Base-by-base conservation (phyloP, 345 rosid species). In the Durio zibethinus region DNA sequence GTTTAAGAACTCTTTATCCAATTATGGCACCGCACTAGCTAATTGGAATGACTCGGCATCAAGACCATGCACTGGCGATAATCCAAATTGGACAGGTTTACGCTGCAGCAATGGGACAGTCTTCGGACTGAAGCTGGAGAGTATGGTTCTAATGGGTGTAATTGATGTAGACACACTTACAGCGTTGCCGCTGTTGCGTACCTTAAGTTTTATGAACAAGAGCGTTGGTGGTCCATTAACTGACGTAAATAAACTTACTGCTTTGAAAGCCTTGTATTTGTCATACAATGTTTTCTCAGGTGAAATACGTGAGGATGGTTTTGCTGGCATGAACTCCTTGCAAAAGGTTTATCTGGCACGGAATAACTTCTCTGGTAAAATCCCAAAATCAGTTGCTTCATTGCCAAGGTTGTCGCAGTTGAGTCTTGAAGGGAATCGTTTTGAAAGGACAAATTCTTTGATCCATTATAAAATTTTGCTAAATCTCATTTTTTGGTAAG, bases 181-280 rank as follows among this genome's bases (percentile, higher is more conserved):
- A 7, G 29, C 52, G 2, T 14, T 94, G 67, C 53, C 80, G 0
- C 54, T 73, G 27, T 71, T 94, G 64, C 88, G 85, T 43, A 81
- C 91, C 4, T 54, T 93, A 2, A 91, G 98, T 80, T 85, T 93
- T 21, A 84, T 76, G 86, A 82, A 85, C 77, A 94, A 93, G 74
- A 76, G 77, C 79, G 89, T 94, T 5, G 85, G 84, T 0, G 97
- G 99, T 12, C 50, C 82, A 0, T 31, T 94, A 40, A 96, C 98
- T 1, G 83, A 75, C 2, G 60, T 94, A 14, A 79, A 66, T 11
- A 84, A 82, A 50, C 85, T 93, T 10, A 52, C 25, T 0, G 42
- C 78, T 31, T 69, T 94, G 36, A 89, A 68, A 79, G 73, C 78
- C 50, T 79, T 93, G 82, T 88, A 81, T 76, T 52, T 94, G 77